phyloP scores from a whole-genome alignment of 169 alveolate genomes.

The Eimeria acervulina region DNA sequence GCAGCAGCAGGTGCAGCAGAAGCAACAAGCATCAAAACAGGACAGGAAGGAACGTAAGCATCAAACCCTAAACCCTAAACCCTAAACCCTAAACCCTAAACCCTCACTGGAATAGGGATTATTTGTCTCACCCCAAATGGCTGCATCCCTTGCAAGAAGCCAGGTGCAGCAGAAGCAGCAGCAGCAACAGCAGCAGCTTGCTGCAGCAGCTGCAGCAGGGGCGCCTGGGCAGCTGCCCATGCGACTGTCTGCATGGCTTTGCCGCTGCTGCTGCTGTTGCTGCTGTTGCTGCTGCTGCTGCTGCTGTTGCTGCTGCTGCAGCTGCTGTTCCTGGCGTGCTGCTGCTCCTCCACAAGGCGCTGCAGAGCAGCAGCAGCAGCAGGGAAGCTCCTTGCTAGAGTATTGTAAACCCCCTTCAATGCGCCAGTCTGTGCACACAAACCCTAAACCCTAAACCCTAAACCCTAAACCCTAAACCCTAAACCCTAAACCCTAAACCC shows the following conservation, averaged over 20 bases:
- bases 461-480: slow-evolving; percentile 50
- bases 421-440: neutral
- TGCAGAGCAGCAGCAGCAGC: slow-evolving; percentile 56
- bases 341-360: slow-evolving; percentile 14
- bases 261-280: slow-evolving; percentile 43
- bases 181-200: slow-evolving; percentile 44
- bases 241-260: slow-evolving; percentile 31
- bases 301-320: slow-evolving; percentile 59
- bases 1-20: slow-evolving; percentile 23
- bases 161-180: slow-evolving; percentile 15
- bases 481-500: slow-evolving; percentile 25
- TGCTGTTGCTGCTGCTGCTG: slow-evolving; percentile 54
- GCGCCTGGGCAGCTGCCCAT: slow-evolving; percentile 58
- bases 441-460: slow-evolving; percentile 56
- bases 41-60: neutral
- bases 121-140: slow-evolving; percentile 6
- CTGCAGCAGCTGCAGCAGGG: slow-evolving; percentile 66
- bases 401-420: neutral
- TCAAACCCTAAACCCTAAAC: neutral
- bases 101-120: neutral
- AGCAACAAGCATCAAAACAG: neutral
- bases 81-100: slow-evolving; percentile 19
- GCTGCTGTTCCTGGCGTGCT: neutral
- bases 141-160: neutral
- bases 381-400: slow-evolving; percentile 22